These are phyloP conservation scores for Fusarium scirpi DNA, from an alignment of 2,329 filamentous ascomycete species.

Conservation along the genomic window DNA sequence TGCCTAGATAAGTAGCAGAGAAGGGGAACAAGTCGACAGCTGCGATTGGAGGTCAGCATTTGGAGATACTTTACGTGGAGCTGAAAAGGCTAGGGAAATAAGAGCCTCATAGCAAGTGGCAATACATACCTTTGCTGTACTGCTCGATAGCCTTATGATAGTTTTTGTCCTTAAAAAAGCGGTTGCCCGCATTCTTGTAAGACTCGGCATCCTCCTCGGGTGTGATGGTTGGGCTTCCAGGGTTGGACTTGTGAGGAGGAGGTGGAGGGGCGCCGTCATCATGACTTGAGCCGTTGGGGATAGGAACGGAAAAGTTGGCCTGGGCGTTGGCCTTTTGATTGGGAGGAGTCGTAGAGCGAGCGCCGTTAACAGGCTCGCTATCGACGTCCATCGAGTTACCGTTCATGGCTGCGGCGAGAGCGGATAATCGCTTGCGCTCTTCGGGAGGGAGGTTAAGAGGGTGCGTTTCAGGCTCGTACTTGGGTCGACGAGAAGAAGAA, in stretches of 20 bases:
- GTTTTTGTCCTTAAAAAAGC: constrained; percentile 95
- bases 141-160: constrained; percentile 89
- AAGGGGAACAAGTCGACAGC: constrained; percentile 89
- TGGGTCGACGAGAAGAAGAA: constrained; percentile 61
- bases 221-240: constrained; percentile 67
- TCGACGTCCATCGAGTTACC: constrained; percentile 82
- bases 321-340: constrained; percentile 53
- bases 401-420: constrained; percentile 70
- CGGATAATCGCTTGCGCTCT: constrained; percentile 81
- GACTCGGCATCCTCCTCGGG: constrained; percentile 83
- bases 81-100: not conserved
- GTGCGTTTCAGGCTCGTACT: constrained; percentile 78
- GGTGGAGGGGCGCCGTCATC: constrained; percentile 70
- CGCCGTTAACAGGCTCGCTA: constrained; percentile 67
- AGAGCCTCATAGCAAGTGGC: not conserved
- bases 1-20: constrained; percentile 91
- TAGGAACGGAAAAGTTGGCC: constrained; percentile 64
- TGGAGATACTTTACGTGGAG: constrained; percentile 8
- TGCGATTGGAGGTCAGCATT: constrained; percentile 55
- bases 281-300: constrained; percentile 61
- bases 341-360: constrained; percentile 63
- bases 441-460: constrained; percentile 92
- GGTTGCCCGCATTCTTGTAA: constrained; percentile 94
- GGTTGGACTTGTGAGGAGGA: constrained; percentile 77
- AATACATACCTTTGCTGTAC: constrained; percentile 86